Percentiles rank a stretch among this genome's conserved stretches.
These are phyloP conservation scores for Aspergillus coremiiformis DNA, from an alignment of 495 filamentous ascomycete genomes.

Conservation along the genomic window DNA sequence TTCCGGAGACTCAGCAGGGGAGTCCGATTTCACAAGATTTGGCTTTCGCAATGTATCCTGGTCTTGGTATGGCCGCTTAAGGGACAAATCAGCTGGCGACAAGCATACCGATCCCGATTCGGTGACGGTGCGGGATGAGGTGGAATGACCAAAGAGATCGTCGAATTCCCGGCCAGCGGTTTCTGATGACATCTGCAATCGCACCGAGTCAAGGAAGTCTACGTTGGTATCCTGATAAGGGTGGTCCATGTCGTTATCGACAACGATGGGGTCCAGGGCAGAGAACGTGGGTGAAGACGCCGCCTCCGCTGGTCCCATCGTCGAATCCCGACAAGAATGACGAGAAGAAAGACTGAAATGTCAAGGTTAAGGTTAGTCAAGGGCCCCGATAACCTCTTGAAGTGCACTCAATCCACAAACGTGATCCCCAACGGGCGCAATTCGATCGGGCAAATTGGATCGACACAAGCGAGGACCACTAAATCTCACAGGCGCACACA, in stretches of 20 bases:
- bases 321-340: conserved; percentile 10
- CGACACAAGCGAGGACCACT: background rate
- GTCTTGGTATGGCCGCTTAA: conserved; percentile 27
- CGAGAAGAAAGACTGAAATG: background rate
- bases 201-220: conserved; percentile 36
- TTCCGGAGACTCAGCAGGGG: conserved; percentile 38
- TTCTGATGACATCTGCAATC: conserved; percentile 30
- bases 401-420: conserved; percentile 1
- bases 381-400: conserved; percentile 4
- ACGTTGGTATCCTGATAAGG: conserved; percentile 36
- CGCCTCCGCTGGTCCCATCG: conserved; percentile 36
- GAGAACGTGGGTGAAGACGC: conserved; percentile 37
- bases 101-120: conserved; percentile 24
- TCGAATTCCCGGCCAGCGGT: conserved; percentile 39
- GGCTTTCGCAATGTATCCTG: conserved; percentile 32
- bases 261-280: conserved; percentile 38
- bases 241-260: conserved; percentile 43
- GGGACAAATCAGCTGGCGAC: conserved; percentile 25
- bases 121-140: conserved; percentile 23
- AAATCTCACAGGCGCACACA: conserved; percentile 9
- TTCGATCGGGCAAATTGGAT: background rate
- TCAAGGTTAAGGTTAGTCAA: conserved; percentile 5
- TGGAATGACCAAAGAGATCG: conserved; percentile 32
- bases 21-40: conserved; percentile 30
- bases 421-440: background rate